These are phyloP conservation scores for Metarhizium humberi DNA, from an alignment of 2,329 filamentous ascomycete species.

Conservation along the genomic window DNA sequence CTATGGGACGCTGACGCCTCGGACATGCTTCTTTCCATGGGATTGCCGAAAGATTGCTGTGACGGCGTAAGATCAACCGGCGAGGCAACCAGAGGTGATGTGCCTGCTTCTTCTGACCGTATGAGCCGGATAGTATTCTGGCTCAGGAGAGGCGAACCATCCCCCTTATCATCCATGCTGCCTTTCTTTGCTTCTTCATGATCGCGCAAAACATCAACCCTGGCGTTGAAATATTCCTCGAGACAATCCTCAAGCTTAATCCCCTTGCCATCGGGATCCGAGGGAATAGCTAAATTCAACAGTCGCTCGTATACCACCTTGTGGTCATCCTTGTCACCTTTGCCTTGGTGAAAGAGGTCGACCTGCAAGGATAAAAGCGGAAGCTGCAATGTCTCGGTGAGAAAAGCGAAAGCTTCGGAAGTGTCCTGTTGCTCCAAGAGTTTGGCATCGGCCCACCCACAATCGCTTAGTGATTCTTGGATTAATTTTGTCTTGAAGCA, in stretches of 20 bases:
- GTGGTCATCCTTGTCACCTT: constrained; percentile 79
- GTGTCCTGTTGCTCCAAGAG: constrained; percentile 82
- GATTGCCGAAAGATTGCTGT: constrained; percentile 1
- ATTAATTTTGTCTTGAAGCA: constrained; percentile 61
- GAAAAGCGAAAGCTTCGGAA: constrained; percentile 91
- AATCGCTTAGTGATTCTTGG: constrained; percentile 72
- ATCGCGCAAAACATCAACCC: constrained; percentile 79
- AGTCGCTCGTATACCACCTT: constrained; percentile 89
- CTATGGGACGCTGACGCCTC: neutral
- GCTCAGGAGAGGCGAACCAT: constrained; percentile 16
- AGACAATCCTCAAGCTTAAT: constrained; percentile 85
- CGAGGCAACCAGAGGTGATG: constrained; percentile 24
- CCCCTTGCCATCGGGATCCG: constrained; percentile 57
- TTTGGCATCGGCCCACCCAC: constrained; percentile 79
- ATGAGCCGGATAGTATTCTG: constrained; percentile 25
- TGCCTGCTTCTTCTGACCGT: constrained; percentile 21
- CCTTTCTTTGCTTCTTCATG: constrained; percentile 44
- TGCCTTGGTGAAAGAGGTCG: constrained; percentile 88
- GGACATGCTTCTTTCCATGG: neutral
- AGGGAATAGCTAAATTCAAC: constrained; percentile 82
- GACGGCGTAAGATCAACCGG: constrained; percentile 20
- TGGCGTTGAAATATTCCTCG: constrained; percentile 90
- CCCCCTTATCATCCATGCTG: constrained; percentile 17
- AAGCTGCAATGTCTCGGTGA: constrained; percentile 80
- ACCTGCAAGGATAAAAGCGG: constrained; percentile 86